These are phyloP conservation scores for Clavispora phyllophila DNA, from an alignment of 805 yeast genomes.

Conservation along the genomic window DNA sequence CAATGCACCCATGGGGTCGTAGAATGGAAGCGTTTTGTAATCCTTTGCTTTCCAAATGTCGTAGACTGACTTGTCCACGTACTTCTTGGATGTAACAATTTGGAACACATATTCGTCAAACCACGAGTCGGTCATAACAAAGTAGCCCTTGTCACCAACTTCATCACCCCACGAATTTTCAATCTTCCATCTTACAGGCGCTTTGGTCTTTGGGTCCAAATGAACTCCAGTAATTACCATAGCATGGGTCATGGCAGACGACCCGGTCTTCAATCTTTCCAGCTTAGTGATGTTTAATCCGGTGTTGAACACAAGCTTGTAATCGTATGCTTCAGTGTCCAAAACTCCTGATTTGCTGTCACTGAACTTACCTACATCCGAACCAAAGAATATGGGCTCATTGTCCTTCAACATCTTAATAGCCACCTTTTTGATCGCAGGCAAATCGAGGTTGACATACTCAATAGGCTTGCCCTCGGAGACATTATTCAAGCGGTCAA, in stretches of 20 bases:
- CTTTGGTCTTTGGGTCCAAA: constrained; percentile 45
- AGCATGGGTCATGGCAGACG: constrained; percentile 85
- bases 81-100: constrained; percentile 34
- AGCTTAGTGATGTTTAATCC: constrained; percentile 52
- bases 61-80: constrained; percentile 32
- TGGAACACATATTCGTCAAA: constrained; percentile 40
- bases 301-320: constrained; percentile 51
- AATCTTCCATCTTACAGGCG: constrained; percentile 40
- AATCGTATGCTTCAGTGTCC: constrained; percentile 68
- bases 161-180: constrained; percentile 42
- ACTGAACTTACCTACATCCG: constrained; percentile 80
- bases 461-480: constrained; percentile 64
- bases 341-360: constrained; percentile 62
- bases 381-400: constrained; percentile 83
- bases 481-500: constrained; percentile 72
- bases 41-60: constrained; percentile 32
- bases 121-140: constrained; percentile 41
- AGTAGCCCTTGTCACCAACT: constrained; percentile 38
- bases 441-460: constrained; percentile 65
- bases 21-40: constrained; percentile 31
- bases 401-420: constrained; percentile 64
- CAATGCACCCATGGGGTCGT: constrained; percentile 42
- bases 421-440: constrained; percentile 53
- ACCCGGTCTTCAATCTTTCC: constrained; percentile 63
- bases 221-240: constrained; percentile 83